A percentile compares a stretch with the other conserved stretches of the same genome.
Evolutionary conservation across 148 eudicot species (phyloP).

Genomic region (Arbutus unedo): DNA sequence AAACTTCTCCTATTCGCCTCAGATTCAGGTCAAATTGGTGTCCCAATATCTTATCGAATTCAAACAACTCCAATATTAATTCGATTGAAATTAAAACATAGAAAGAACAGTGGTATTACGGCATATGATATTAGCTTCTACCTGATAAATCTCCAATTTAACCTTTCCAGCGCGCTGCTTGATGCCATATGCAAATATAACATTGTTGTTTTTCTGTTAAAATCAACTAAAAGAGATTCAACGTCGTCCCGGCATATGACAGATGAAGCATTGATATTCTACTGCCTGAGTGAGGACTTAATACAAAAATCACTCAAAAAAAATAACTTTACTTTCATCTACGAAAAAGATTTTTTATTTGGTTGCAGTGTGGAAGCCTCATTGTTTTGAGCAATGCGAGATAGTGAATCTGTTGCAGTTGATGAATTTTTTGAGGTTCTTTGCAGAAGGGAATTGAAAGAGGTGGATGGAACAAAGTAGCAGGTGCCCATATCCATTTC

Average conservation of each 20-base stretch:
- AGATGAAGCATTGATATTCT: not conserved
- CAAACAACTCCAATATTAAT: not conserved
- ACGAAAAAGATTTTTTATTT: not conserved
- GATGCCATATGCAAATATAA: slow-evolving; percentile 5
- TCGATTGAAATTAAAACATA: not conserved
- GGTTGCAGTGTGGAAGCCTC: not conserved
- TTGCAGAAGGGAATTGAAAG: not conserved
- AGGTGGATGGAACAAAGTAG: not conserved
- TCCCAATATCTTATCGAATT: not conserved
- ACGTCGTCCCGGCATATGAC: not conserved
- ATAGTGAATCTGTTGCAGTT: not conserved
- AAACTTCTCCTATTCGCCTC: not conserved
- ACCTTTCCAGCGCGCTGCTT: slow-evolving; percentile 5
- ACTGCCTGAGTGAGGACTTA: not conserved
- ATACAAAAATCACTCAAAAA: not conserved
- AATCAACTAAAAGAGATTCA: not conserved
- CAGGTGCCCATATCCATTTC: not conserved
- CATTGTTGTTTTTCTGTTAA: not conserved
- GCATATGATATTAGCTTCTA: not conserved
- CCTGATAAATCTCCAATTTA: not conserved
- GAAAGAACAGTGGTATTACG: not conserved
- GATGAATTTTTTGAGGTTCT: not conserved
- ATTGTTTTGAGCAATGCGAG: not conserved
- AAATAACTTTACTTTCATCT: not conserved
- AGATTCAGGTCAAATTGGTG: not conserved